These are phyloP conservation scores for Scedosporium apiospermum DNA, from an alignment of 2,329 filamentous ascomycete genomes.

Conservation along the genomic window DNA sequence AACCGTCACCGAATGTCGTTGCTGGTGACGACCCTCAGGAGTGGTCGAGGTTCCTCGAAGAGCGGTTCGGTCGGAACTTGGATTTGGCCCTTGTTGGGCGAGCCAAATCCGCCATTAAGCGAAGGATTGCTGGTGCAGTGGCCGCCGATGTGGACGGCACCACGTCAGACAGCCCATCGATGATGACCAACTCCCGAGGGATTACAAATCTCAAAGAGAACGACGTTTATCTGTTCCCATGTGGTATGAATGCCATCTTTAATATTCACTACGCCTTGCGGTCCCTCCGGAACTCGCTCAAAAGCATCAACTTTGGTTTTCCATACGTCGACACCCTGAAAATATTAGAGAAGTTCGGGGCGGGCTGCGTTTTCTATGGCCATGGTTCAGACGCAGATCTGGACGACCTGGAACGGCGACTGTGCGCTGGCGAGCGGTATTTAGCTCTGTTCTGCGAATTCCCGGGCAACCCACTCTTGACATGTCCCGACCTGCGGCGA, in stretches of 20 bases:
- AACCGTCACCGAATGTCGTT: conserved; percentile 9
- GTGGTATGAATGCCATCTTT: conserved; percentile 94
- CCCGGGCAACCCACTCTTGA: conserved; percentile 82
- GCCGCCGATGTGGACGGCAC: conserved; percentile 55
- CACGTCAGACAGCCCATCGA: conserved; percentile 12
- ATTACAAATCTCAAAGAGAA: conserved; percentile 64
- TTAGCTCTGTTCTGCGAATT: conserved; percentile 90
- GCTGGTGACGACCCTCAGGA: conserved; percentile 43
- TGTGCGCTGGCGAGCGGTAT: conserved; percentile 65
- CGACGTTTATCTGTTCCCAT: conserved; percentile 82
- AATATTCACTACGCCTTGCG: conserved; percentile 71
- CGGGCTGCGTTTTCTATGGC: conserved; percentile 82
- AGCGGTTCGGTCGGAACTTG: conserved; percentile 87
- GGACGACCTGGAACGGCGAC: conserved; percentile 67
- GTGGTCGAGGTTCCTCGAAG: conserved; percentile 75
- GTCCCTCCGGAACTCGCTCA: conserved; percentile 49
- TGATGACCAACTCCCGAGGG: conserved; percentile 35
- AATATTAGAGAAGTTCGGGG: conserved; percentile 87
- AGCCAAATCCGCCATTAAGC: conserved; percentile 76
- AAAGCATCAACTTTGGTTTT: conserved; percentile 91
- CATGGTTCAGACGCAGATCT: conserved; percentile 67
- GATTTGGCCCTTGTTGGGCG: conserved; percentile 69
- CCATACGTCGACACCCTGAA: conserved; percentile 96
- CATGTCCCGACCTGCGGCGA: conserved; percentile 73
- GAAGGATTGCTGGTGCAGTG: conserved; percentile 81